Conservation (phyloP, 2,329 filamentous ascomycete species). For the Aspergillus fischeri region DNA sequence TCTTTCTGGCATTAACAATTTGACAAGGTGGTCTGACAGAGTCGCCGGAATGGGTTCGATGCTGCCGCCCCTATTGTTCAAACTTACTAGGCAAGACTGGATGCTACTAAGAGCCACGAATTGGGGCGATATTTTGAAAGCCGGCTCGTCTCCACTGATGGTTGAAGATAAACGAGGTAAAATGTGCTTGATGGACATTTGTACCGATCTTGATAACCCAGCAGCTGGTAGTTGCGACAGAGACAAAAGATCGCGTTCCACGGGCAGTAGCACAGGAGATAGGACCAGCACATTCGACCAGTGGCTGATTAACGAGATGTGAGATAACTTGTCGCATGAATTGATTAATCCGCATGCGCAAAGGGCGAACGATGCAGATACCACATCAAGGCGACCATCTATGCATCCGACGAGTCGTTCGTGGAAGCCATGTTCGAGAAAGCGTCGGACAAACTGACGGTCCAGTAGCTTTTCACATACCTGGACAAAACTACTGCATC, state of each 20-base stretch:
- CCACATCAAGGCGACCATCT: constrained; percentile 53
- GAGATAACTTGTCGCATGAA: constrained; percentile 23
- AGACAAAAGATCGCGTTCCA: constrained; percentile 25
- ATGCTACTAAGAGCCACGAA: constrained; percentile 32
- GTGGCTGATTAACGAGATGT: constrained; percentile 24
- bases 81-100: constrained; percentile 25
- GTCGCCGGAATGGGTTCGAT: constrained; percentile 23
- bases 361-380: constrained; percentile 29
- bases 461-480: constrained; percentile 51
- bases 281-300: constrained; percentile 32
- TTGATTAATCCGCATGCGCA: constrained; percentile 32
- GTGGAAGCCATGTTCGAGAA: constrained; percentile 70
- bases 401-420: constrained; percentile 63
- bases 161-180: constrained; percentile 20
- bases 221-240: constrained; percentile 17
- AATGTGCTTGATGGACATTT: constrained; percentile 25
- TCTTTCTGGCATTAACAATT: constrained; percentile 22
- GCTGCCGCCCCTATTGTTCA: constrained; percentile 29
- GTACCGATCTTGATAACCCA: constrained; percentile 29
- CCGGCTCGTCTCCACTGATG: constrained; percentile 19
- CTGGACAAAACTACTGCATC: constrained; percentile 53
- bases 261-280: constrained; percentile 22
- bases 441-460: constrained; percentile 42
- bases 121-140: constrained; percentile 26
- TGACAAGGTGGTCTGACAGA: constrained; percentile 27